Evolutionary conservation across 306 rosid species (phyloP).

Genomic region (Potentilla sterilis): DNA sequence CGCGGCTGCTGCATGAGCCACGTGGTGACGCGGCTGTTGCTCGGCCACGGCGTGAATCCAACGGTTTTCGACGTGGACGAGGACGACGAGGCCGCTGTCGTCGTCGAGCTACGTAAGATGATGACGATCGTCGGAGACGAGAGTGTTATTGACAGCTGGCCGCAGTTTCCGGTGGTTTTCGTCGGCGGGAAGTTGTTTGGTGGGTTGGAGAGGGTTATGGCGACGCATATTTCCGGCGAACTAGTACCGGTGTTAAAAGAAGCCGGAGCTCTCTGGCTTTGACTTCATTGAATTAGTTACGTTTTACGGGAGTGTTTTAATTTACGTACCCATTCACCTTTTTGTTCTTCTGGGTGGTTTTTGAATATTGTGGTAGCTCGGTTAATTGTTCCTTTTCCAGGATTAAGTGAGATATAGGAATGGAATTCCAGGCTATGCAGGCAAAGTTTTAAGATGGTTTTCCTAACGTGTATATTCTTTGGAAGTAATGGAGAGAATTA

Average conservation of each 20-base stretch:
- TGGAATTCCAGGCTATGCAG: neutral
- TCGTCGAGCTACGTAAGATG: slow-evolving; percentile 28
- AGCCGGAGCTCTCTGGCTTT: slow-evolving; percentile 98
- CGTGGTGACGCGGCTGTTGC: slow-evolving; percentile 60
- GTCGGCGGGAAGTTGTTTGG: slow-evolving; percentile 88
- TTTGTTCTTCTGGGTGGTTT: neutral
- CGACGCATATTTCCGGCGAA: slow-evolving; percentile 85
- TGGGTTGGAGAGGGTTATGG: slow-evolving; percentile 87
- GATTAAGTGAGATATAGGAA: neutral
- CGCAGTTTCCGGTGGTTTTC: slow-evolving; percentile 81
- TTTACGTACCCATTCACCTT: too few relatives aligned
- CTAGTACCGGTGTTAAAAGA: slow-evolving; percentile 74
- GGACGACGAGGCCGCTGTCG: slow-evolving; percentile 42
- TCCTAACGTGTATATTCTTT: neutral
- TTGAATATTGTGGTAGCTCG: neutral
- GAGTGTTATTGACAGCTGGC: neutral
- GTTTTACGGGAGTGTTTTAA: neutral
- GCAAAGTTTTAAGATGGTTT: neutral
- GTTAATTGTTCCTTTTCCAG: neutral
- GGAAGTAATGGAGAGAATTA: neutral
- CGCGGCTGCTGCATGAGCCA: slow-evolving; percentile 92
- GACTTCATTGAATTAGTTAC: slow-evolving; percentile 4
- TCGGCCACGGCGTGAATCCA: slow-evolving; percentile 87
- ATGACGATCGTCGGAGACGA: neutral
- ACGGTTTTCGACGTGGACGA: slow-evolving; percentile 63